A percentile compares a stretch with the other conserved stretches of the same genome.
Conservation (phyloP, 345 rosid genomes). For the Syzygium aqueum region DNA sequence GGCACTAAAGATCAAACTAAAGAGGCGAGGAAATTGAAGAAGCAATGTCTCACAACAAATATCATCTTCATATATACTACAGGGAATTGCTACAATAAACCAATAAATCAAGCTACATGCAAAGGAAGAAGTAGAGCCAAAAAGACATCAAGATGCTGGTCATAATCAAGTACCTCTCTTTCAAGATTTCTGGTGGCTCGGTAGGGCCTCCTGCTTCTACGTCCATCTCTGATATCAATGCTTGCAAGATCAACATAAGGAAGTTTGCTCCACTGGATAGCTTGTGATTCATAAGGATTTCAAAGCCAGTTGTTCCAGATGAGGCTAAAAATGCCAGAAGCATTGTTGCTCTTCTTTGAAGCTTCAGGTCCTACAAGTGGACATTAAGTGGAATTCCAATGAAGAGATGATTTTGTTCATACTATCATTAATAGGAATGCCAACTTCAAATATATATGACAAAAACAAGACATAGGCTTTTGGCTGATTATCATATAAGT, state of each 20-base stretch:
- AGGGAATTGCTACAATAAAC: neutral
- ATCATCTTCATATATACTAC: neutral
- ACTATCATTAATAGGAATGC: neutral
- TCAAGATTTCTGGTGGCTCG: constrained; percentile 31
- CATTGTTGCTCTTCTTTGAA: constrained; percentile 48
- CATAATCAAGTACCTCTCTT: constrained; percentile 44
- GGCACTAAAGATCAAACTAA: neutral
- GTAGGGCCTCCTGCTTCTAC: constrained; percentile 26
- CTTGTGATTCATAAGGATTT: constrained; percentile 43
- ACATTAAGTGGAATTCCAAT: neutral
- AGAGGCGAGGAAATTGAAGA: neutral
- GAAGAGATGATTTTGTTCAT: neutral
- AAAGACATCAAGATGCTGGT: neutral
- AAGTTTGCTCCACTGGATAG: constrained; percentile 45
- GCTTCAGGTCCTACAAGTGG: constrained; percentile 61
- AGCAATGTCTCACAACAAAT: neutral
- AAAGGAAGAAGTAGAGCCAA: neutral
- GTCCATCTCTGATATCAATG: constrained; percentile 54
- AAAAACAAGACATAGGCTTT: neutral
- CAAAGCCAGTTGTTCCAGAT: constrained; percentile 66
- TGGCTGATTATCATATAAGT: neutral
- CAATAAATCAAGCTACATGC: neutral
- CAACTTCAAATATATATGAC: neutral
- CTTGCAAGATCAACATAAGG: constrained; percentile 62
- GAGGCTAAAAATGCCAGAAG: constrained; percentile 67